phyloP scores from a whole-genome alignment of 1,284 basidiomycete species.

The Microbotryum violaceum region DNA sequence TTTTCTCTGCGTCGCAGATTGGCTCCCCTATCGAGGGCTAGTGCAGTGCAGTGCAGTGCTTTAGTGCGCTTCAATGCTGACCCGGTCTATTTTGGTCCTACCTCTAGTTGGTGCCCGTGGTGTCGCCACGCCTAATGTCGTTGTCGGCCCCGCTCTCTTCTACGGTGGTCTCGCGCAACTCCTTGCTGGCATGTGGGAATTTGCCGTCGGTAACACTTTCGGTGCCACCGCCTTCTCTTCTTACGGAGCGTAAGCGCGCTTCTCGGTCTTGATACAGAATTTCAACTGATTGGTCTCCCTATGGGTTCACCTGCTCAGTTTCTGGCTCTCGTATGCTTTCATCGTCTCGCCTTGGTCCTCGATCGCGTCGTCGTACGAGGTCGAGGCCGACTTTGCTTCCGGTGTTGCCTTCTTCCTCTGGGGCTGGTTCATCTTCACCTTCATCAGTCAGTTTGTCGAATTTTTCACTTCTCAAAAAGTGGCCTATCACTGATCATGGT shows the following conservation, averaged over 20 bases:
- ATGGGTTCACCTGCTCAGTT: constrained; percentile 36
- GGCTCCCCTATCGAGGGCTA: too few relatives aligned
- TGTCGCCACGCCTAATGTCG: constrained; percentile 55
- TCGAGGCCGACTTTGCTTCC: constrained; percentile 45
- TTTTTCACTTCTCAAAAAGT: background rate
- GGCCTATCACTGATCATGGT: background rate
- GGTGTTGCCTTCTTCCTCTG: constrained; percentile 46
- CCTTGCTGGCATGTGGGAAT: constrained; percentile 51
- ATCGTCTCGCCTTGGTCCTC: constrained; percentile 42
- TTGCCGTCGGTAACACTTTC: constrained; percentile 57
- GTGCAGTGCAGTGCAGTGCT: too few relatives aligned
- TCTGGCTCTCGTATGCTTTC: constrained; percentile 48
- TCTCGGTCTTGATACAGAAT: background rate
- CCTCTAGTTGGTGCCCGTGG: constrained; percentile 39
- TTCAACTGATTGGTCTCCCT: background rate
- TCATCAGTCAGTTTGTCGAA: constrained; percentile 36
- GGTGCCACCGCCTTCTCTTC: constrained; percentile 49
- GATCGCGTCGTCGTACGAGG: constrained; percentile 45
- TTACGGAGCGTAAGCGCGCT: constrained; percentile 13
- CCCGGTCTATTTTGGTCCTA: constrained; percentile 26
- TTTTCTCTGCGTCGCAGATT: too few relatives aligned
- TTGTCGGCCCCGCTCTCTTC: constrained; percentile 74
- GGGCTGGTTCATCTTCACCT: constrained; percentile 56
- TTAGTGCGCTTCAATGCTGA: background rate
- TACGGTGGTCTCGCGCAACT: constrained; percentile 61